Conservation (phyloP, 2,329 filamentous ascomycete species). For the Lojkania enalia region DNA sequence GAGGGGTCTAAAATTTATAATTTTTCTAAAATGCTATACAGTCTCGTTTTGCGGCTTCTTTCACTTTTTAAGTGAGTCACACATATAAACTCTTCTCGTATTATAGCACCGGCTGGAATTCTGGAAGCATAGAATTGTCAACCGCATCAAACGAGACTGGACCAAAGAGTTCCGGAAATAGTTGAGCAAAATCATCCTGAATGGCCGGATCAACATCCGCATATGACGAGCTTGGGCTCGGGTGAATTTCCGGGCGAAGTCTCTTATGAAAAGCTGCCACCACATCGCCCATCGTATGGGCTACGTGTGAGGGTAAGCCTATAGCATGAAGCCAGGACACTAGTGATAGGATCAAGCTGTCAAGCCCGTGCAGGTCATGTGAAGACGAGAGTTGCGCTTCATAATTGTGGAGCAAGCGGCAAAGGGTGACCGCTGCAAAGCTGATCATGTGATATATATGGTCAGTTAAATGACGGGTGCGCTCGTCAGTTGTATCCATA, state of each 20-base stretch:
- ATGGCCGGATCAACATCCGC: constrained; percentile 20
- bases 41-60: too few relatives aligned
- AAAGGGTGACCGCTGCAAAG: constrained; percentile 48
- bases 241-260: constrained; percentile 33
- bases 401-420: constrained; percentile 44
- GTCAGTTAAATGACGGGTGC: constrained; percentile 51
- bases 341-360: constrained; percentile 39
- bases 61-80: too few relatives aligned
- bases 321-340: constrained; percentile 48
- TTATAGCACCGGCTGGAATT: constrained; percentile 19
- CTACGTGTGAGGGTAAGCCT: constrained; percentile 48
- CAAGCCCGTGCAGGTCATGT: constrained; percentile 41
- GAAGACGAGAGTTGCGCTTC: constrained; percentile 37
- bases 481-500: constrained; percentile 50
- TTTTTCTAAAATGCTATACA: too few relatives aligned
- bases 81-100: too few relatives aligned
- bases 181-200: constrained; percentile 23
- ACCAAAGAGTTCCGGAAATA: constrained; percentile 28
- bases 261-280: constrained; percentile 44
- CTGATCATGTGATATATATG: constrained; percentile 55
- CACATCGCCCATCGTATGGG: constrained; percentile 46
- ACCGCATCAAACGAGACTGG: constrained; percentile 10
- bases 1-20: too few relatives aligned
- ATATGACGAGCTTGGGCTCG: constrained; percentile 20
- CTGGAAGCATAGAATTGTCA: constrained; percentile 18